These are phyloP conservation scores for Neurospora hispaniola DNA, from an alignment of 495 filamentous ascomycete species.

Conservation along the genomic window DNA sequence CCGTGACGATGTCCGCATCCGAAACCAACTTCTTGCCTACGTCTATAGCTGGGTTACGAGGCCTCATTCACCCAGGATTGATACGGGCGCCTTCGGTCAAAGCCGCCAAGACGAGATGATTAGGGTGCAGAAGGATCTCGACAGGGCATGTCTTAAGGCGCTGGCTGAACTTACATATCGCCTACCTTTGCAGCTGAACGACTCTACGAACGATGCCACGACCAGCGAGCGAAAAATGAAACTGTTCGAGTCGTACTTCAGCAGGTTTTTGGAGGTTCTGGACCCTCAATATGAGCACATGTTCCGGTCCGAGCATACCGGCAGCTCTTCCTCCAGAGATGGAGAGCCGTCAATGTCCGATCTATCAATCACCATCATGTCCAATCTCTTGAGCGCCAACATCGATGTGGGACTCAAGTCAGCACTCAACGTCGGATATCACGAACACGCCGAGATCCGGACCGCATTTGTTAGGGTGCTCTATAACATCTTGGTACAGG, in stretches of 20 bases:
- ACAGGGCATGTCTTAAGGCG: slow-evolving; percentile 49
- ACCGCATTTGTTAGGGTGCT: slow-evolving; percentile 59
- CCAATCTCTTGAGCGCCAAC: slow-evolving; percentile 56
- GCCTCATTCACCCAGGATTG: slow-evolving; percentile 32
- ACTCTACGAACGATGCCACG: slow-evolving; percentile 49
- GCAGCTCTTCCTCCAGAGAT: slow-evolving; percentile 26
- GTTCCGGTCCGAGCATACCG: slow-evolving; percentile 29
- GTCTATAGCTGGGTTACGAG: slow-evolving; percentile 55
- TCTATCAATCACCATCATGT: slow-evolving; percentile 52
- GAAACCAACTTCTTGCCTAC: slow-evolving; percentile 53
- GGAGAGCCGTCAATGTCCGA: slow-evolving; percentile 42
- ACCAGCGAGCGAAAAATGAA: slow-evolving; percentile 51
- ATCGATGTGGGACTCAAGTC: slow-evolving; percentile 59
- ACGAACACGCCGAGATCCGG: slow-evolving; percentile 54
- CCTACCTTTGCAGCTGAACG: slow-evolving; percentile 51
- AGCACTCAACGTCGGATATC: slow-evolving; percentile 53
- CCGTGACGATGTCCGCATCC: slow-evolving; percentile 52
- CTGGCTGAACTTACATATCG: slow-evolving; percentile 53
- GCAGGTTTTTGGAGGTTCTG: slow-evolving; percentile 48
- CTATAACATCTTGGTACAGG: slow-evolving; percentile 56
- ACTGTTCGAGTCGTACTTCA: slow-evolving; percentile 60
- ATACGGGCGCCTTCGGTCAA: slow-evolving; percentile 7
- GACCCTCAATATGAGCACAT: slow-evolving; percentile 42
- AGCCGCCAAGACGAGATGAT: slow-evolving; percentile 39
- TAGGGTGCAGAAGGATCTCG: slow-evolving; percentile 49